These are phyloP conservation scores for Wickerhamomyces ciferrii DNA, from an alignment of 805 yeast genomes.

Conservation along the genomic window DNA sequence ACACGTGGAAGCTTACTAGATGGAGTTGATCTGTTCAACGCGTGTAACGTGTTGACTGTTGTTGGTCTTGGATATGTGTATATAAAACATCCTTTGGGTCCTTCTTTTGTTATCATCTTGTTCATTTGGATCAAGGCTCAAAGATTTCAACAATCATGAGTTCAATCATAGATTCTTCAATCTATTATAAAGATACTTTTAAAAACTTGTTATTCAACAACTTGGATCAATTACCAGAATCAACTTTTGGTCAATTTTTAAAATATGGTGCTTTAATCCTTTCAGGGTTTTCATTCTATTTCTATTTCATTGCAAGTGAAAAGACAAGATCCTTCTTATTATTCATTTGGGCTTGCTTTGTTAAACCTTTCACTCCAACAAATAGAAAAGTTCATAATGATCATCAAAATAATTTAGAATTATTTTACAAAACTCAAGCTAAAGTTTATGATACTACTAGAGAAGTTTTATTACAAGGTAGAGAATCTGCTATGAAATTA, in stretches of 20 bases:
- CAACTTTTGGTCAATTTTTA: background rate
- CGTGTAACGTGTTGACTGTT: background rate
- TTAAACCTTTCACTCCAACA: conserved; percentile 25
- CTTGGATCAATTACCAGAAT: background rate
- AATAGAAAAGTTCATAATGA: conserved; percentile 20
- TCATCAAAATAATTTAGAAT: conserved; percentile 39
- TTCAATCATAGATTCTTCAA: background rate
- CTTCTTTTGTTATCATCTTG: too few relatives aligned
- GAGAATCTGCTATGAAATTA: conserved; percentile 56
- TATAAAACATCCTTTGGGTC: too few relatives aligned
- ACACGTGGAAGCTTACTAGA: background rate
- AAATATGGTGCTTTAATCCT: background rate
- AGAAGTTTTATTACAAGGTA: conserved; percentile 59
- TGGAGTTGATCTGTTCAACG: too few relatives aligned
- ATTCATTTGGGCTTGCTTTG: conserved; percentile 28
- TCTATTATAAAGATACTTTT: background rate
- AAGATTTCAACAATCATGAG: background rate
- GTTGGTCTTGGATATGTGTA: too few relatives aligned
- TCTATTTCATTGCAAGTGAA: conserved; percentile 6
- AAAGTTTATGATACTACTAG: conserved; percentile 72
- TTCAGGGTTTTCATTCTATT: background rate
- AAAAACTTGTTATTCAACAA: background rate
- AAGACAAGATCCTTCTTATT: conserved; percentile 17
- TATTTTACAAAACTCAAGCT: conserved; percentile 74
- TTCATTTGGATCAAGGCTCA: too few relatives aligned